Evolutionary conservation across 2,329 filamentous ascomycete genomes (phyloP).

Genomic region (Thelonectria blattea): DNA sequence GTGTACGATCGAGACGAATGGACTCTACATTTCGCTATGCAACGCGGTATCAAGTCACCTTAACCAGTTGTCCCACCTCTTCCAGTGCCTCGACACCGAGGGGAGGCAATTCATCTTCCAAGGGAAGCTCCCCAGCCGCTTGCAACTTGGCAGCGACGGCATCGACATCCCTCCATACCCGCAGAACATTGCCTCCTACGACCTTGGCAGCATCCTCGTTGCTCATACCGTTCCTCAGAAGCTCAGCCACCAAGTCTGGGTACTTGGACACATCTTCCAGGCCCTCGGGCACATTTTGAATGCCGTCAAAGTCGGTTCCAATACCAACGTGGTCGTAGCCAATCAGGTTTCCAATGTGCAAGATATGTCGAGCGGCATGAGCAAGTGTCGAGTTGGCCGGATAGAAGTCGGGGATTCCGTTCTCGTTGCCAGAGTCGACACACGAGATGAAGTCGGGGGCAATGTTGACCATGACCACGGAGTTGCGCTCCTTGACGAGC

Average conservation of each 20-base stretch:
- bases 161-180: constrained; percentile 85
- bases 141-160: constrained; percentile 71
- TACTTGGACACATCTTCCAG: constrained; percentile 87
- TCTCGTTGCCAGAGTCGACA: constrained; percentile 59
- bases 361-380: constrained; percentile 81
- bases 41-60: constrained; percentile 8
- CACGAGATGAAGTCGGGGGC: constrained; percentile 83
- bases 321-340: constrained; percentile 89
- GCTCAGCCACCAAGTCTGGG: constrained; percentile 76
- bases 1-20: constrained; percentile 37
- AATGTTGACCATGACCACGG: constrained; percentile 92
- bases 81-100: constrained; percentile 22
- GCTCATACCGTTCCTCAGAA: constrained; percentile 75
- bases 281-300: constrained; percentile 68
- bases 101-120: constrained; percentile 57
- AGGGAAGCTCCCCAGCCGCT: constrained; percentile 54
- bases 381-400: constrained; percentile 73
- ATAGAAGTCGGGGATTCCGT: constrained; percentile 72
- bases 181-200: constrained; percentile 78
- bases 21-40: constrained; percentile 17
- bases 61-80: constrained; percentile 4
- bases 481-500: constrained; percentile 74
- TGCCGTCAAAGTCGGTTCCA: constrained; percentile 90
- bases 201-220: constrained; percentile 77
- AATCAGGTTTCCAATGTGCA: constrained; percentile 80